Evolutionary conservation across 2,329 filamentous ascomycete genomes (phyloP), one percentile per base, ranked within the genome.

Genomic region (Metarhizium brunneum): DNA sequence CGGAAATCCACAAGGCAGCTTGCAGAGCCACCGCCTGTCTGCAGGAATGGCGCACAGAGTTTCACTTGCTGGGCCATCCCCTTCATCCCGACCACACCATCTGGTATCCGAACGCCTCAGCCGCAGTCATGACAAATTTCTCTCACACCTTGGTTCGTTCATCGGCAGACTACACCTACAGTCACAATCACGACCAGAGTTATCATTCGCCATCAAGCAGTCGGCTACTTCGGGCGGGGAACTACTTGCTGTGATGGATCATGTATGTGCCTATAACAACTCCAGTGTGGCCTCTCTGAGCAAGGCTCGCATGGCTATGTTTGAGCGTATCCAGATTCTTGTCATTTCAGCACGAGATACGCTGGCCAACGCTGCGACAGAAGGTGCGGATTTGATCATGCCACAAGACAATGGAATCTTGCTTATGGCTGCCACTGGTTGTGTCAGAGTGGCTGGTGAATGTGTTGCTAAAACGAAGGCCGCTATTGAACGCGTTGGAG

Each of bases 81-180:
- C 83, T 45, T 74, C 80, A 40, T 79, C 80, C 38, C 79, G 80
- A 59, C 82, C 85, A 59, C 82, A 85, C 58, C 87, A 88, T 64
- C 78, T 96, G 57, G 89, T 94, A 38, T 96, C 92, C 2, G 88
- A 92, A 68, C 86, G 86, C 62, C 80, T 97, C 51, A 87, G 84
- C 64, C 77, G 81, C 52, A 88, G 85, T 52, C 91, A 96, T 72
- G 92, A 97, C 72, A 83, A 83, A 7, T 96, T 97, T 65, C 76
- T 99, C 54, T 94, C 92, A 6, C 88, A 92, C 66, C 82, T 99
- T 53, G 92, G 90, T 52, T 95, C 90, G 4, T 96, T 97, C 68
- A 92, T 97, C 67, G 94, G 94, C 16, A 79, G 84, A 42, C 80
- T 96, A 55, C 90, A 96, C 69, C 78, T 96, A 58, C 91, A 96